A percentile compares a stretch with the other conserved stretches of the same genome.
Evolutionary conservation across 2,329 filamentous ascomycete species (phyloP).

Genomic region (Ophiostoma quercus): DNA sequence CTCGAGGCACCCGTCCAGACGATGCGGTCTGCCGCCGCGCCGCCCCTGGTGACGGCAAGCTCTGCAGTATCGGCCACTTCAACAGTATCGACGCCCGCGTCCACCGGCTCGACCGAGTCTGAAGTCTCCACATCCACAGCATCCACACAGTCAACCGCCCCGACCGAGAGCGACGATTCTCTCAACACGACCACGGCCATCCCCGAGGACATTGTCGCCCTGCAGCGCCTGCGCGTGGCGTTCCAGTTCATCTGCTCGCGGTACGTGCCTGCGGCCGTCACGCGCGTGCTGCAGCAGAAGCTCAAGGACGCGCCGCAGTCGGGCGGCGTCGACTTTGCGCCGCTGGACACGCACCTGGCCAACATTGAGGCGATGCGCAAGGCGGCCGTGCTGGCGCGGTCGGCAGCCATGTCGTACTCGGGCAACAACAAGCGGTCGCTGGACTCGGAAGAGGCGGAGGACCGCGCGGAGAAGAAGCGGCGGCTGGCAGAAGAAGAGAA

Average conservation of each 20-base stretch:
- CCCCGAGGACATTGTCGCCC: constrained; percentile 45
- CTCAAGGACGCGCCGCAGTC: constrained; percentile 33
- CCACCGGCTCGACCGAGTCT: constrained; percentile 34
- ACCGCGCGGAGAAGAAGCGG: constrained; percentile 73
- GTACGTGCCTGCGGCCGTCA: constrained; percentile 51
- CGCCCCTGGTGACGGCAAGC: not conserved
- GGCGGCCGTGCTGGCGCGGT: constrained; percentile 65
- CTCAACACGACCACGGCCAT: constrained; percentile 40
- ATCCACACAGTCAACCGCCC: constrained; percentile 22
- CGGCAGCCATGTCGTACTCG: constrained; percentile 59
- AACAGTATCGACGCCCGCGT: constrained; percentile 28
- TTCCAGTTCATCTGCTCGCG: constrained; percentile 59
- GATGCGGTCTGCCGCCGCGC: constrained; percentile 43
- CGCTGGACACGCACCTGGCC: constrained; percentile 64
- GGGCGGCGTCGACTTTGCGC: constrained; percentile 56
- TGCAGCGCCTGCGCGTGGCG: constrained; percentile 61
- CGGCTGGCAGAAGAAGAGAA: constrained; percentile 86
- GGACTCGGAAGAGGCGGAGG: constrained; percentile 36
- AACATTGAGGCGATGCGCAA: constrained; percentile 62
- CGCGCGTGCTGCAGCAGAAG: constrained; percentile 39
- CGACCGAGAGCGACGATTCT: constrained; percentile 17
- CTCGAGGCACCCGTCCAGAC: constrained; percentile 72
- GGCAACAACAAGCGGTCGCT: constrained; percentile 54
- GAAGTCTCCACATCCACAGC: constrained; percentile 43
- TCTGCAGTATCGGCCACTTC: not conserved